phyloP scores from a whole-genome alignment of 768 basidiomycete species.

The Lactarius hatsudake region DNA sequence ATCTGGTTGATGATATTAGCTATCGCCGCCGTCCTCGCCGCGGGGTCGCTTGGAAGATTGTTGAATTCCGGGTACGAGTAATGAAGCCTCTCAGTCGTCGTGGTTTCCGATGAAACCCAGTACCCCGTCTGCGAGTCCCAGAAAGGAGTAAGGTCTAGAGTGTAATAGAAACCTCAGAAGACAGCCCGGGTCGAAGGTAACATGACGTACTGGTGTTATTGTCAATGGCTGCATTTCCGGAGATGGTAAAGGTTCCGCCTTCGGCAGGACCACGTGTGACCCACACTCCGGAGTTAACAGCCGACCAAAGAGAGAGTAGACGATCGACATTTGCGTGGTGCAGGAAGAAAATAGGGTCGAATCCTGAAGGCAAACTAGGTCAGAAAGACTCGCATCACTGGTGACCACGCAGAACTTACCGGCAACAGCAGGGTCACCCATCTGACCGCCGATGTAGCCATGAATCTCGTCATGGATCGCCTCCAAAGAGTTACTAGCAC shows the following conservation, averaged over 20 bases:
- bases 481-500: conserved; percentile 47
- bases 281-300: conserved; percentile 43
- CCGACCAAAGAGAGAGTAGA: conserved; percentile 50
- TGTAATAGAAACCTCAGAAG: neutral
- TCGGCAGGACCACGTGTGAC: conserved; percentile 32
- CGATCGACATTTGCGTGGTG: conserved; percentile 56
- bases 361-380: conserved; percentile 36
- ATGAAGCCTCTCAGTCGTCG: conserved; percentile 35
- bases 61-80: conserved; percentile 56
- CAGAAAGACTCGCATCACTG: conserved; percentile 32
- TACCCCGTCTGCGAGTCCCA: conserved; percentile 39
- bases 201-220: conserved; percentile 14
- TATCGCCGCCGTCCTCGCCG: conserved; percentile 36
- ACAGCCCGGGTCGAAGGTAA: neutral
- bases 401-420: conserved; percentile 40
- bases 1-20: conserved; percentile 37
- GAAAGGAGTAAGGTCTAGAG: conserved; percentile 47
- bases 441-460: conserved; percentile 30
- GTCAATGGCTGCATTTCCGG: conserved; percentile 7
- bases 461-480: conserved; percentile 50
- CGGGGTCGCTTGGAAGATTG: conserved; percentile 34
- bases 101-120: conserved; percentile 40
- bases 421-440: conserved; percentile 32
- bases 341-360: conserved; percentile 54
- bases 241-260: conserved; percentile 23